A percentile compares a stretch with the other conserved stretches of the same genome.
Conservation (phyloP, 192 early-diverging fungal species). For the Entomortierella parvispora region DNA sequence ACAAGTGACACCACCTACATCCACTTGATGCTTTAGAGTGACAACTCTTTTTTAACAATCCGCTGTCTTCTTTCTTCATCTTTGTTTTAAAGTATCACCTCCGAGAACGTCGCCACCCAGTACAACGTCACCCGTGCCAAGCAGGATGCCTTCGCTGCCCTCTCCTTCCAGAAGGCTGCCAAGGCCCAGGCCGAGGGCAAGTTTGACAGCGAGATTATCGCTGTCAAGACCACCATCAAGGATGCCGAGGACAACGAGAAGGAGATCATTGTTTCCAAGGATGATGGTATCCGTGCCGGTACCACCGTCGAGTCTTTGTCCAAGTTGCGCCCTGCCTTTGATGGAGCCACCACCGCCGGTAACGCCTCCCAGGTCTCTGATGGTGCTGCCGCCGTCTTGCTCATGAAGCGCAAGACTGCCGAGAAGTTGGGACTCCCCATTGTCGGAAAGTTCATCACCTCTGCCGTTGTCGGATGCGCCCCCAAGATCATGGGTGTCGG, state of each 20-base stretch:
- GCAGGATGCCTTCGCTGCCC: slow-evolving; percentile 92
- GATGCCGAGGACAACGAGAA: slow-evolving; percentile 85
- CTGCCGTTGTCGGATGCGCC: slow-evolving; percentile 90
- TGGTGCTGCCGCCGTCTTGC: slow-evolving; percentile 94
- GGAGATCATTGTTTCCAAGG: slow-evolving; percentile 77
- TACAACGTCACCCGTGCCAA: slow-evolving; percentile 86
- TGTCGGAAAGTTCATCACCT: slow-evolving; percentile 88
- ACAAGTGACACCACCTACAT: too few relatives aligned
- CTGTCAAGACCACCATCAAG: slow-evolving; percentile 76
- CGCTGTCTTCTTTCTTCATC: background rate
- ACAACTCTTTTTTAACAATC: background rate
- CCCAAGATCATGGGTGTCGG: slow-evolving; percentile 98
- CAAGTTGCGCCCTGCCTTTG: slow-evolving; percentile 93
- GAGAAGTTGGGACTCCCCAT: slow-evolving; percentile 86
- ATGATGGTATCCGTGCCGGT: slow-evolving; percentile 91
- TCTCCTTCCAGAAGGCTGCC: slow-evolving; percentile 85
- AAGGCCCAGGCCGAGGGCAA: slow-evolving; percentile 90
- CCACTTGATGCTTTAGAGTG: too few relatives aligned
- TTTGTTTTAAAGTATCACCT: slow-evolving; percentile 71
- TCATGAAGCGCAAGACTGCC: slow-evolving; percentile 94
- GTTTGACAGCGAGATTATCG: slow-evolving; percentile 93
- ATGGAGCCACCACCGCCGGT: slow-evolving; percentile 91
- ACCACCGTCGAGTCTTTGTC: slow-evolving; percentile 82
- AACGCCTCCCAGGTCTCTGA: slow-evolving; percentile 98
- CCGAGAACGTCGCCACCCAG: slow-evolving; percentile 95